Evolutionary conservation across 306 rosid genomes (phyloP).

Genomic region (Lathyrus aphaca): DNA sequence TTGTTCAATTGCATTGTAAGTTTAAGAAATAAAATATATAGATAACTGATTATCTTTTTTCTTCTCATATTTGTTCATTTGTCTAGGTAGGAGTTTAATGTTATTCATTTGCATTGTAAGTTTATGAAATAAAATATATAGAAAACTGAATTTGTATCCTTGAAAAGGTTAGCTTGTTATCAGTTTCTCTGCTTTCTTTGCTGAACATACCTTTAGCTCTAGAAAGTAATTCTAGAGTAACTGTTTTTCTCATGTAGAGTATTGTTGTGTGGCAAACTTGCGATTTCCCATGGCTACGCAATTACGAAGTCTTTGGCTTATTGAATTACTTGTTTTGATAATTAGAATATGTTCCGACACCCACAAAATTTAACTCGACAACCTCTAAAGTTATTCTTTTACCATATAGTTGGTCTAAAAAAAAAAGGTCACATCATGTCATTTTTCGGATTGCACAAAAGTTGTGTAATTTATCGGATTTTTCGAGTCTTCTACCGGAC

Average conservation of each 20-base stretch:
- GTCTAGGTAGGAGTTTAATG: neutral
- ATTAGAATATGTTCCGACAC: too few relatives aligned
- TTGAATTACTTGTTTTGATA: too few relatives aligned
- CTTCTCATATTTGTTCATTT: neutral
- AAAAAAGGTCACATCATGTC: too few relatives aligned
- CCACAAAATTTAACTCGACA: too few relatives aligned
- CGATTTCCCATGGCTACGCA: constrained; percentile 2
- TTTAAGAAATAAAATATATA: constrained; percentile 11
- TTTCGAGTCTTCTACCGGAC: too few relatives aligned
- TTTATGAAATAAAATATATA: neutral
- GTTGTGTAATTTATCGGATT: too few relatives aligned
- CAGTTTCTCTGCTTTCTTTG: neutral
- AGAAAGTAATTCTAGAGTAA: neutral
- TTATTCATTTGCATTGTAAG: neutral
- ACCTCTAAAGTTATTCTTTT: too few relatives aligned
- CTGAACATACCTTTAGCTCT: neutral
- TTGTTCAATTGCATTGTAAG: constrained; percentile 22
- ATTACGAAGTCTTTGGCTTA: neutral
- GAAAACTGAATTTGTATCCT: constrained; percentile 10
- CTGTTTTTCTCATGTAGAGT: too few relatives aligned
- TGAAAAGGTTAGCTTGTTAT: neutral
- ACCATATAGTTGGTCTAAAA: too few relatives aligned
- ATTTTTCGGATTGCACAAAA: too few relatives aligned
- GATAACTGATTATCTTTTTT: neutral
- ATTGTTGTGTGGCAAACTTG: neutral